Evolutionary conservation across 176 grass and related monocot genomes (phyloP).

Genomic region (Ampelocalamus luodianensis): DNA sequence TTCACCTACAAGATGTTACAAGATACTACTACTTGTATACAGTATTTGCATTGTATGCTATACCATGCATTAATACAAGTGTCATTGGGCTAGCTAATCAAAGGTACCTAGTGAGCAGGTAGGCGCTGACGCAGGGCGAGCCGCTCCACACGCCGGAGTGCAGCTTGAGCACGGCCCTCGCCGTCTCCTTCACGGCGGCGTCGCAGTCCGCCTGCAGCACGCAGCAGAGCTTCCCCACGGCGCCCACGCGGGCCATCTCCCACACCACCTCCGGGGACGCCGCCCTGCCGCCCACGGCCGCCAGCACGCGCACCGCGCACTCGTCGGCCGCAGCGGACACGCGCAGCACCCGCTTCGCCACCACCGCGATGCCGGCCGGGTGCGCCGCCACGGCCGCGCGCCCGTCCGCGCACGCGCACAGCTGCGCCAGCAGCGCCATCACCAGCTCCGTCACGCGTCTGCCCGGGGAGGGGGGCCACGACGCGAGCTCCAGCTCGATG

Average conservation of each 20-base stretch:
- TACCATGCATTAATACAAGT: background rate
- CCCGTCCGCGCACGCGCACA: constrained; percentile 63
- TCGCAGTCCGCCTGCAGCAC: constrained; percentile 65
- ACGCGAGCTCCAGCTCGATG: constrained; percentile 50
- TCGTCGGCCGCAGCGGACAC: constrained; percentile 51
- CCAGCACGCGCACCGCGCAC: constrained; percentile 54
- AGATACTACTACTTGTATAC: too few relatives aligned
- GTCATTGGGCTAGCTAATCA: background rate
- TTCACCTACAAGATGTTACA: too few relatives aligned
- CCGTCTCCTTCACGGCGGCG: constrained; percentile 44
- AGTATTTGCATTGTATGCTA: background rate
- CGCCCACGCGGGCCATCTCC: constrained; percentile 66
- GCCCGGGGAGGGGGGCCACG: background rate
- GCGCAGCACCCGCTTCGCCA: constrained; percentile 53
- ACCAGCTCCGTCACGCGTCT: constrained; percentile 52
- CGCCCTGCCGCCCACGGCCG: constrained; percentile 29
- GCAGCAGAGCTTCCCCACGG: constrained; percentile 68
- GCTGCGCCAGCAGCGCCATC: constrained; percentile 49
- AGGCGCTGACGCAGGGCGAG: constrained; percentile 63
- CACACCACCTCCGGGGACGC: constrained; percentile 38
- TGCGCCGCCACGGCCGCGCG: constrained; percentile 54
- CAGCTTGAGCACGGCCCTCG: constrained; percentile 50
- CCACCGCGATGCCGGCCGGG: constrained; percentile 55
- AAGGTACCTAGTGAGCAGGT: constrained; percentile 53
- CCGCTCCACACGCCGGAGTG: constrained; percentile 58